Percentiles rank a stretch among this genome's conserved stretches.
Conservation (phyloP, 129 eudicot genomes). For the Pseudognaphalium luteoalbum region DNA sequence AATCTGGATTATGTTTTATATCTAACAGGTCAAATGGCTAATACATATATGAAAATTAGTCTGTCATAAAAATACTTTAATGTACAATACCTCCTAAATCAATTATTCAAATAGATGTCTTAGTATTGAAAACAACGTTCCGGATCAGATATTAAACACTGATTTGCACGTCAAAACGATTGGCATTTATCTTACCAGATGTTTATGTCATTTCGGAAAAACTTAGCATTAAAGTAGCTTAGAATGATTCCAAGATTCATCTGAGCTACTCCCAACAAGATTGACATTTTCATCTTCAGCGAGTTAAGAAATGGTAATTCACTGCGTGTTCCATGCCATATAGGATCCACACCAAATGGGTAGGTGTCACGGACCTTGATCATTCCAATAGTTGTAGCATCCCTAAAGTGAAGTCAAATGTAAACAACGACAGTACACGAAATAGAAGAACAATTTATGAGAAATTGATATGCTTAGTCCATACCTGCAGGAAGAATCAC, state of each 20-base stretch:
- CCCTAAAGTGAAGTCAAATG: constrained; percentile 45
- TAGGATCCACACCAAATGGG: constrained; percentile 95
- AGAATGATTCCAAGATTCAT: constrained; percentile 88
- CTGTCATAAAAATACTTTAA: background rate
- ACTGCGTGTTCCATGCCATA: constrained; percentile 87
- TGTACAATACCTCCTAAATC: background rate
- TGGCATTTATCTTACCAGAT: constrained; percentile 48
- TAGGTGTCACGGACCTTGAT: constrained; percentile 73
- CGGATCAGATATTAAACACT: too few species aligned
- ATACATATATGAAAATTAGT: too few species aligned
- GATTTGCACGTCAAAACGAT: background rate
- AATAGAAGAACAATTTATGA: background rate
- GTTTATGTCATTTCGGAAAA: constrained; percentile 64
- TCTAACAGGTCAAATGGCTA: too few species aligned
- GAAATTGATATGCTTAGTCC: background rate
- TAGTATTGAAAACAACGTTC: too few species aligned
- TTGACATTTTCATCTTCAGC: constrained; percentile 94
- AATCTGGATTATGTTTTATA: too few species aligned
- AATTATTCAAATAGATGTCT: too few species aligned
- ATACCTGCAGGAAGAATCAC: constrained; percentile 76
- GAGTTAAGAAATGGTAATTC: constrained; percentile 91
- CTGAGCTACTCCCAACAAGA: constrained; percentile 79
- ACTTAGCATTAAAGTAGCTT: constrained; percentile 77
- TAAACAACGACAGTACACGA: background rate
- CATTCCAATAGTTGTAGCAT: constrained; percentile 72